phyloP scores from a whole-genome alignment of 805 yeast species.

The Teunomyces barrocoloradensis region DNA sequence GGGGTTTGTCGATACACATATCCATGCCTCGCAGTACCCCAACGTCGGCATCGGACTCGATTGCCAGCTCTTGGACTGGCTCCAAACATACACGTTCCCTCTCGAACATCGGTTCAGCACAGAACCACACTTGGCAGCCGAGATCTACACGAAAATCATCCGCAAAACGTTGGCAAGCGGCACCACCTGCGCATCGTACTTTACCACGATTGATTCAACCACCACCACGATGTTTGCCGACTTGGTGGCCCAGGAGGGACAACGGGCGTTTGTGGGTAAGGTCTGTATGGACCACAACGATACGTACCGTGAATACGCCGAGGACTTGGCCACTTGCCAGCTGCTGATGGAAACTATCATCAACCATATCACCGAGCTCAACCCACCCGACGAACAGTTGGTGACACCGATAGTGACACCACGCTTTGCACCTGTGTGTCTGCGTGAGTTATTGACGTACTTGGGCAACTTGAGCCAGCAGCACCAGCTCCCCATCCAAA shows the following conservation, averaged over 20 bases:
- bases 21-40: constrained; percentile 46
- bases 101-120: constrained; percentile 62
- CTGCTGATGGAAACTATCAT: constrained; percentile 55
- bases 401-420: constrained; percentile 85
- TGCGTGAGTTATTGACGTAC: constrained; percentile 56
- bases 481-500: constrained; percentile 68
- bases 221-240: constrained; percentile 79
- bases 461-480: constrained; percentile 58
- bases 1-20: constrained; percentile 45
- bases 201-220: constrained; percentile 79
- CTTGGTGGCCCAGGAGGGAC: constrained; percentile 63
- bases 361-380: constrained; percentile 51
- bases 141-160: constrained; percentile 68
- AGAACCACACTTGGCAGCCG: constrained; percentile 45
- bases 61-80: constrained; percentile 86
- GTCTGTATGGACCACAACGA: constrained; percentile 90
- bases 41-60: constrained; percentile 69
- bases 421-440: constrained; percentile 88
- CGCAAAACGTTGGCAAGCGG: constrained; percentile 70
- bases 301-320: constrained; percentile 62
- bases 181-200: constrained; percentile 90
- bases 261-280: constrained; percentile 87
- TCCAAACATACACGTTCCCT: constrained; percentile 84
- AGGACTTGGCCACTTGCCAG: constrained; percentile 53
- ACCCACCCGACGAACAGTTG: constrained; percentile 45